Evolutionary conservation across 169 alveolate species (phyloP).

Genomic region (Plasmodium malariae): DNA sequence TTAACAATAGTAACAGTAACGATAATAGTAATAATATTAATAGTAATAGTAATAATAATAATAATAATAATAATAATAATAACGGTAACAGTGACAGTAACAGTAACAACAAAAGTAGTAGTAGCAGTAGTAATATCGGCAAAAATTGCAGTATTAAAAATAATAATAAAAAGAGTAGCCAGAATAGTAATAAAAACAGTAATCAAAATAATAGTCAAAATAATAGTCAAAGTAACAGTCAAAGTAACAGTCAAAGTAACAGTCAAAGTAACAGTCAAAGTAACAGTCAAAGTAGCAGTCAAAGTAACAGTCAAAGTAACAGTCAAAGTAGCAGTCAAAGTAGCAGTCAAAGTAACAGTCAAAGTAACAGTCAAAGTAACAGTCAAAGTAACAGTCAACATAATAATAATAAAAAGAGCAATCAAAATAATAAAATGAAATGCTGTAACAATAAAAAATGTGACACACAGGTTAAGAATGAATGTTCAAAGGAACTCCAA

Average conservation of each 20-base stretch:
- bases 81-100: not conserved
- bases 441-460: constrained; percentile 6
- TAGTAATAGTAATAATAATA: not conserved
- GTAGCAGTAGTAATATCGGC: not conserved
- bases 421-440: not conserved
- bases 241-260: not conserved
- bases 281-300: too few species aligned
- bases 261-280: not conserved
- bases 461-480: constrained; percentile 24
- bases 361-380: not conserved
- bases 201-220: too few species aligned
- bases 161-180: not conserved
- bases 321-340: not conserved
- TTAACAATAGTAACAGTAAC: not conserved
- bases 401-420: too few species aligned
- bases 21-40: not conserved
- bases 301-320: not conserved
- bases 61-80: not conserved
- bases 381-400: not conserved
- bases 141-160: not conserved
- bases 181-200: not conserved
- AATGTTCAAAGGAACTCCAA: constrained; percentile 16
- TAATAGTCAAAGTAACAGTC: not conserved
- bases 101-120: not conserved
- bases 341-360: not conserved